These are phyloP conservation scores for Ophiocordyceps unilateralis DNA, from an alignment of 2,329 filamentous ascomycete genomes.

Conservation along the genomic window DNA sequence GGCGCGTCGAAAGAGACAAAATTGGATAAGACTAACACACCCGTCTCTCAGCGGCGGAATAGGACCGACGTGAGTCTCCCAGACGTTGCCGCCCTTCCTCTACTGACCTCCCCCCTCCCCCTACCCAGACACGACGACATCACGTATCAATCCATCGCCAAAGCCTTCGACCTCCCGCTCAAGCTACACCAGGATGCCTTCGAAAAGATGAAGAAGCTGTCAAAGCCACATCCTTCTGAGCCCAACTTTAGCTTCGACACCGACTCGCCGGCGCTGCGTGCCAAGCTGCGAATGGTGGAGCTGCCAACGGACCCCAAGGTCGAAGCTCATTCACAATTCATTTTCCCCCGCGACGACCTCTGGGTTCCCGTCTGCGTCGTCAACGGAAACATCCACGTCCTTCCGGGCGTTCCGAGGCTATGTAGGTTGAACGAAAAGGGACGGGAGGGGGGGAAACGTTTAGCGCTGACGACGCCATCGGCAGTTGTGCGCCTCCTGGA, in stretches of 20 bases:
- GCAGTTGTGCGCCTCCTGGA: slow-evolving; percentile 58
- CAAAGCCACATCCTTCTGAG: slow-evolving; percentile 54
- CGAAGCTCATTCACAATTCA: slow-evolving; percentile 49
- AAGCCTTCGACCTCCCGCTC: slow-evolving; percentile 65
- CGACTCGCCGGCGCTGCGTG: slow-evolving; percentile 59
- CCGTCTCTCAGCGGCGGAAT: slow-evolving; percentile 54
- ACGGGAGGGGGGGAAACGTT: too few relatives aligned
- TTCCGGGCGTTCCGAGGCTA: slow-evolving; percentile 74
- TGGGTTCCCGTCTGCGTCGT: slow-evolving; percentile 87
- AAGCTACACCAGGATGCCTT: slow-evolving; percentile 63
- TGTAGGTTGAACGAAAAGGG: slow-evolving; percentile 28
- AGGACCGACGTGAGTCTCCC: slow-evolving; percentile 60
- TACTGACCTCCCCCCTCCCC: not conserved
- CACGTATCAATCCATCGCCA: slow-evolving; percentile 85
- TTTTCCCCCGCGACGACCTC: slow-evolving; percentile 64
- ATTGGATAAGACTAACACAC: not conserved
- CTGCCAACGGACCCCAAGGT: slow-evolving; percentile 58
- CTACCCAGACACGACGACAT: slow-evolving; percentile 76
- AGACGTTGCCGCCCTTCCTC: not conserved
- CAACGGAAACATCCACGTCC: slow-evolving; percentile 83
- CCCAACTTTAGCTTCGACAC: slow-evolving; percentile 70
- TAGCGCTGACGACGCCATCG: not conserved
- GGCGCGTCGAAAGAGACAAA: not conserved
- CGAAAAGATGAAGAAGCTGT: slow-evolving; percentile 67
- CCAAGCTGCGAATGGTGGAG: slow-evolving; percentile 81